Percentiles rank a stretch among this genome's conserved stretches.
Evolutionary conservation across 1,284 basidiomycete genomes (phyloP).

Genomic region (Boletus sp.): DNA sequence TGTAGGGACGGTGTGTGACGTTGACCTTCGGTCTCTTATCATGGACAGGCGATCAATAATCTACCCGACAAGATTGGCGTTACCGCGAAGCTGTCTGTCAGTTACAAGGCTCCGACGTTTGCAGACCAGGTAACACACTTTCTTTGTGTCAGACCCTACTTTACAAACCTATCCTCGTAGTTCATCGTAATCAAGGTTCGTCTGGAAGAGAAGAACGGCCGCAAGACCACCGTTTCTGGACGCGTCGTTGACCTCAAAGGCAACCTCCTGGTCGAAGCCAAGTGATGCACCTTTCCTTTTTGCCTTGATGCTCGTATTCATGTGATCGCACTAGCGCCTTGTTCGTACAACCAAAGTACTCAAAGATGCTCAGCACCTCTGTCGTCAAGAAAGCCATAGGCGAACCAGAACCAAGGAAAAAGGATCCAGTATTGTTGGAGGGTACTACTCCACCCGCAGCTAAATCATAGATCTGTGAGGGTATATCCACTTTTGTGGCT

Average conservation of each 20-base stretch:
- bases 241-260: constrained; percentile 80
- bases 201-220: constrained; percentile 68
- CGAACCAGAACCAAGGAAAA: constrained; percentile 40
- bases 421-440: constrained; percentile 33
- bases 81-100: constrained; percentile 79
- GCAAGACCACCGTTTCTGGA: constrained; percentile 77
- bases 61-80: constrained; percentile 92
- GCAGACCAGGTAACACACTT: constrained; percentile 72
- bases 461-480: constrained; percentile 30
- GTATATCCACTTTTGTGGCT: background rate
- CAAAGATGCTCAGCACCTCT: constrained; percentile 65
- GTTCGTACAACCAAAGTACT: constrained; percentile 86
- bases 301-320: background rate
- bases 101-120: constrained; percentile 80
- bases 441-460: constrained; percentile 31
- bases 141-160: background rate
- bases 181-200: constrained; percentile 74
- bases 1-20: constrained; percentile 8
- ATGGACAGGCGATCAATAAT: constrained; percentile 74
- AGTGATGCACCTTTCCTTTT: constrained; percentile 47
- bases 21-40: no score
- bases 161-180: constrained; percentile 39
- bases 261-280: constrained; percentile 78
- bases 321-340: constrained; percentile 51
- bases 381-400: constrained; percentile 55